These are phyloP conservation scores for Fusarium brachygibbosum DNA, from an alignment of 2,329 filamentous ascomycete species.

Conservation along the genomic window DNA sequence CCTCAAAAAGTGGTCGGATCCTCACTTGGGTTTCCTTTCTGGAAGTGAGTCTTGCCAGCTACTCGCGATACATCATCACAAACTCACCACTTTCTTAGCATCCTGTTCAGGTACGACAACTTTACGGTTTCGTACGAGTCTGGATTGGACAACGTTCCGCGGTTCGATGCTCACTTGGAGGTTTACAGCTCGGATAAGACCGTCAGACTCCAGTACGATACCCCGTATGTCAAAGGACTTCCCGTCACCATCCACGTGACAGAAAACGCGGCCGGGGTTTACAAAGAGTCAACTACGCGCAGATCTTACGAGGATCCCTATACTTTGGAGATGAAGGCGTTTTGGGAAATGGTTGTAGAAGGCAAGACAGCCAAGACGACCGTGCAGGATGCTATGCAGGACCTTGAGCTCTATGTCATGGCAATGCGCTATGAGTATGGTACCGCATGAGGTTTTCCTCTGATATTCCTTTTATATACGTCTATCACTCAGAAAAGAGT, in stretches of 20 bases:
- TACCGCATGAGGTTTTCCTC: accelerated
- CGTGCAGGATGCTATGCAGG: constrained; percentile 48
- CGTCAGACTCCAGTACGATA: constrained; percentile 67
- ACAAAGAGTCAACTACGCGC: constrained; percentile 56
- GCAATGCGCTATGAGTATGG: not conserved
- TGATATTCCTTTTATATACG: too few species aligned
- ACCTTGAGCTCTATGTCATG: constrained; percentile 49
- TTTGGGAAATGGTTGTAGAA: constrained; percentile 50
- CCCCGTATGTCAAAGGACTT: constrained; percentile 69
- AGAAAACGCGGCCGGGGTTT: constrained; percentile 58
- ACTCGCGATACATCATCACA: accelerated
- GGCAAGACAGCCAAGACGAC: constrained; percentile 48
- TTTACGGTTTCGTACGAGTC: constrained; percentile 71
- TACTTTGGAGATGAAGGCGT: constrained; percentile 54
- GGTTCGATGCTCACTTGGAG: constrained; percentile 66
- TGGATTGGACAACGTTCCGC: constrained; percentile 65
- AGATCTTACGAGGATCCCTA: constrained; percentile 62
- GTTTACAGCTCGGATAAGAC: constrained; percentile 68
- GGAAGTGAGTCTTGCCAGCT: not conserved
- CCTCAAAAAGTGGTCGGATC: constrained; percentile 37
- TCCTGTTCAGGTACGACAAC: constrained; percentile 59
- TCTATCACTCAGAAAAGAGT: not conserved
- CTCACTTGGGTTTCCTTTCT: constrained; percentile 45
- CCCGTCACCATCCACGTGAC: constrained; percentile 63
- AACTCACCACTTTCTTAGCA: constrained; percentile 41